These are phyloP conservation scores for Tephrocybe sp. DNA, from an alignment of 768 basidiomycete genomes.

Conservation along the genomic window DNA sequence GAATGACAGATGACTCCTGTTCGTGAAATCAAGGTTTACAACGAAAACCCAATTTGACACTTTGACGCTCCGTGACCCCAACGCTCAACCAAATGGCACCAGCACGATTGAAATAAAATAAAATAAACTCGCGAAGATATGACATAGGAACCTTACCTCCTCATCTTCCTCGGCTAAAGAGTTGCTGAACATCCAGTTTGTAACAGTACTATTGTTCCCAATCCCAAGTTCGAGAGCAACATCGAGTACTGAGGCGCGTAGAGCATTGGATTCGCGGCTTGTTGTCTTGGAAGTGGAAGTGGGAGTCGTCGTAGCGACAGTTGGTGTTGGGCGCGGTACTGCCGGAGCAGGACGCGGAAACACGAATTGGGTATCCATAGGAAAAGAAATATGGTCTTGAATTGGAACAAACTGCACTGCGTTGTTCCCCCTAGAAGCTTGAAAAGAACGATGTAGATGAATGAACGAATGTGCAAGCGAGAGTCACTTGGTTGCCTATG, in stretches of 20 bases:
- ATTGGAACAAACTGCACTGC: constrained; percentile 12
- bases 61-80: too few relatives aligned
- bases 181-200: constrained; percentile 73
- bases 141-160: constrained; percentile 23
- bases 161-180: constrained; percentile 57
- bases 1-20: too few relatives aligned
- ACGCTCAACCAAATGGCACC: too few relatives aligned
- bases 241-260: constrained; percentile 74
- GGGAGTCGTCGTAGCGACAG: constrained; percentile 10
- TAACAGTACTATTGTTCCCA: constrained; percentile 53
- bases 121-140: neutral
- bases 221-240: constrained; percentile 69
- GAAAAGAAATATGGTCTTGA: constrained; percentile 1
- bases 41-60: too few relatives aligned
- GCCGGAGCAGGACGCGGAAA: constrained; percentile 27
- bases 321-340: constrained; percentile 20
- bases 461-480: constrained; percentile 6
- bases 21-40: too few relatives aligned
- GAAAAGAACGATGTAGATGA: neutral
- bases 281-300: constrained; percentile 7
- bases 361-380: constrained; percentile 30
- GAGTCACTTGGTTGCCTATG: neutral
- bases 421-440: neutral
- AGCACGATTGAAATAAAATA: neutral
- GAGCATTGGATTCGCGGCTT: constrained; percentile 51